Conservation (phyloP, 2,329 filamentous ascomycete genomes). For the Simplicillium aogashimaense region DNA sequence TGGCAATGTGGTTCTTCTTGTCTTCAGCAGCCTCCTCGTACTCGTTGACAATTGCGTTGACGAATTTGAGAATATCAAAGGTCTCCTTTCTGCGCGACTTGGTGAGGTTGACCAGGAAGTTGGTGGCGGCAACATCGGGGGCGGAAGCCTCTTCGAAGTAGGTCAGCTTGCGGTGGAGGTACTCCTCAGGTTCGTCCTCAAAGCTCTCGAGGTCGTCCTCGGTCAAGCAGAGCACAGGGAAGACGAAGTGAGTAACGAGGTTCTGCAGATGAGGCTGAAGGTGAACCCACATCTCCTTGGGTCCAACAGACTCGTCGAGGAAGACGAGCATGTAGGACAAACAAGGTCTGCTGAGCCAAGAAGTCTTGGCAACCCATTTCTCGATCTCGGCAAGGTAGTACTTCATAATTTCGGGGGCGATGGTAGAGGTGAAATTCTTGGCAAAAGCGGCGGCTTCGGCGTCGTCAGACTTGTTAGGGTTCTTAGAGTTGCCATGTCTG, state of each 20-base stretch:
- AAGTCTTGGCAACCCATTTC: constrained; percentile 90
- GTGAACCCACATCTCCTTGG: constrained; percentile 93
- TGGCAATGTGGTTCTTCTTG: constrained; percentile 88
- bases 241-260: constrained; percentile 87
- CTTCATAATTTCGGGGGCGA: constrained; percentile 93
- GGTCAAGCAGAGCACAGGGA: constrained; percentile 87
- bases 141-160: constrained; percentile 96
- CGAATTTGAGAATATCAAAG: constrained; percentile 86
- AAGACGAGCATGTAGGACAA: constrained; percentile 90
- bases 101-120: constrained; percentile 90
- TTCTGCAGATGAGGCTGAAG: constrained; percentile 90
- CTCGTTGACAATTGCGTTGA: constrained; percentile 88
- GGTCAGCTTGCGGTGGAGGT: constrained; percentile 93
- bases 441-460: constrained; percentile 76
- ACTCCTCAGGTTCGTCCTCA: constrained; percentile 88
- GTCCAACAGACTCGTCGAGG: constrained; percentile 93
- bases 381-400: constrained; percentile 91
- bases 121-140: constrained; percentile 90
- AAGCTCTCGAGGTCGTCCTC: constrained; percentile 92
- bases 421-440: constrained; percentile 81
- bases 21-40: constrained; percentile 78
- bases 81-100: constrained; percentile 94
- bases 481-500: constrained; percentile 82
- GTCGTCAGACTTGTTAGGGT: constrained; percentile 64
- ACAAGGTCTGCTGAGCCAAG: constrained; percentile 91